Conservation (phyloP, 768 basidiomycete species). For the Leucocoprinus sp. region DNA sequence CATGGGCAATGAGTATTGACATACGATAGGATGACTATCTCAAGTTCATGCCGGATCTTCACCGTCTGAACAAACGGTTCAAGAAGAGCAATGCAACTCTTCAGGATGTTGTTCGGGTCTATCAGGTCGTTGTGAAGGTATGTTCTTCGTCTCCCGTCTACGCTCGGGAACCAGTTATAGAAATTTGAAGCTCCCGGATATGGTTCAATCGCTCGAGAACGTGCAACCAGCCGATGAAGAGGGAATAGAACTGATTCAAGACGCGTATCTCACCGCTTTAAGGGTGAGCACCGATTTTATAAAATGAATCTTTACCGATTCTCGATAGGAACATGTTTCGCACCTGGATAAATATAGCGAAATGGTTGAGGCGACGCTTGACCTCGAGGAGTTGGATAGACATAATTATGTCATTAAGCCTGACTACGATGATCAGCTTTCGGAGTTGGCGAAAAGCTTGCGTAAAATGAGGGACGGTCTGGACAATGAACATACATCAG, state of each 20-base stretch:
- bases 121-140: conserved; percentile 87
- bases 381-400: conserved; percentile 74
- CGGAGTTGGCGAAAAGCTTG: conserved; percentile 62
- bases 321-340: conserved; percentile 49
- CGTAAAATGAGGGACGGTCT: conserved; percentile 66
- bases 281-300: conserved; percentile 32
- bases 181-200: conserved; percentile 53
- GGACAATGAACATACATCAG: conserved; percentile 69
- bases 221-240: conserved; percentile 37
- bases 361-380: conserved; percentile 95
- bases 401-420: conserved; percentile 91
- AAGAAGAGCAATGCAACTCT: conserved; percentile 76
- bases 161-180: neutral
- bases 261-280: conserved; percentile 56
- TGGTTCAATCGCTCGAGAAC: conserved; percentile 57
- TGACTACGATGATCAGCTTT: conserved; percentile 75
- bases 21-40: conserved; percentile 71
- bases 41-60: conserved; percentile 90
- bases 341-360: conserved; percentile 74
- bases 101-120: conserved; percentile 93
- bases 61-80: conserved; percentile 86
- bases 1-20: neutral
- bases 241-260: conserved; percentile 48
- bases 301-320: no score
- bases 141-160: conserved; percentile 4